phyloP scores from a whole-genome alignment of 371 early-diverging fungal species.

The Catenaria anguillulae region DNA sequence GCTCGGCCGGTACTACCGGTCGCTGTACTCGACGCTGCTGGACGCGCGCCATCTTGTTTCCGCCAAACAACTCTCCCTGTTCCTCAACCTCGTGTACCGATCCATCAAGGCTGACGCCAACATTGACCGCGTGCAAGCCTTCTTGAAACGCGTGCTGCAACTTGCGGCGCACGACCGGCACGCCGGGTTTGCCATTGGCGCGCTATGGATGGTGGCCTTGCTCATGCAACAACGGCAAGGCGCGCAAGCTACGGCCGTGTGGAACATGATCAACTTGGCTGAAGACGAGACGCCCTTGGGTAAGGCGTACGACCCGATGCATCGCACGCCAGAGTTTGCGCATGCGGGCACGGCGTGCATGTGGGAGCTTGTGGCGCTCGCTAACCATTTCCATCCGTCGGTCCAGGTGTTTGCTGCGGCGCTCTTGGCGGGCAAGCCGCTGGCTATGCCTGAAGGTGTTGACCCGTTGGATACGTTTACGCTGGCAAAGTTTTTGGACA shows the following conservation, averaged over 20 bases:
- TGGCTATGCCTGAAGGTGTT: slow-evolving; percentile 35
- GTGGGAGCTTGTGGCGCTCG: slow-evolving; percentile 76
- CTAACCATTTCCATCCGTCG: slow-evolving; percentile 81
- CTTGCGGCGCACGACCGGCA: slow-evolving; percentile 52
- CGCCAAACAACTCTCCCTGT: slow-evolving; percentile 54
- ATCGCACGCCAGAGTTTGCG: slow-evolving; percentile 74
- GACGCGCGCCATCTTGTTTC: slow-evolving; percentile 61
- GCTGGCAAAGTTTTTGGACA: slow-evolving; percentile 80
- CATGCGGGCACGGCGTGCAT: slow-evolving; percentile 65
- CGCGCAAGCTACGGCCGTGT: slow-evolving; percentile 35
- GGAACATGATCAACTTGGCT: slow-evolving; percentile 24
- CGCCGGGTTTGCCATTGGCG: not conserved
- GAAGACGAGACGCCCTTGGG: slow-evolving; percentile 25
- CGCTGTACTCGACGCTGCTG: slow-evolving; percentile 70
- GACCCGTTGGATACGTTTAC: slow-evolving; percentile 81
- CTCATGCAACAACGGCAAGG: slow-evolving; percentile 22
- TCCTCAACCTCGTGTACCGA: slow-evolving; percentile 76
- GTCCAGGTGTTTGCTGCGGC: slow-evolving; percentile 60
- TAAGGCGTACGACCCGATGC: slow-evolving; percentile 54
- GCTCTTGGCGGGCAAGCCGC: slow-evolving; percentile 45
- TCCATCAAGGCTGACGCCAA: slow-evolving; percentile 61
- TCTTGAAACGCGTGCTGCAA: slow-evolving; percentile 79
- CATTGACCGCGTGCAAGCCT: slow-evolving; percentile 54
- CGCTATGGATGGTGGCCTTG: slow-evolving; percentile 13
- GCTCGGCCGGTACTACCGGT: slow-evolving; percentile 73